Percentiles rank a stretch among this genome's conserved stretches.
Conservation (phyloP, 2,329 filamentous ascomycete genomes). For the Neofusicoccum cordaticola region DNA sequence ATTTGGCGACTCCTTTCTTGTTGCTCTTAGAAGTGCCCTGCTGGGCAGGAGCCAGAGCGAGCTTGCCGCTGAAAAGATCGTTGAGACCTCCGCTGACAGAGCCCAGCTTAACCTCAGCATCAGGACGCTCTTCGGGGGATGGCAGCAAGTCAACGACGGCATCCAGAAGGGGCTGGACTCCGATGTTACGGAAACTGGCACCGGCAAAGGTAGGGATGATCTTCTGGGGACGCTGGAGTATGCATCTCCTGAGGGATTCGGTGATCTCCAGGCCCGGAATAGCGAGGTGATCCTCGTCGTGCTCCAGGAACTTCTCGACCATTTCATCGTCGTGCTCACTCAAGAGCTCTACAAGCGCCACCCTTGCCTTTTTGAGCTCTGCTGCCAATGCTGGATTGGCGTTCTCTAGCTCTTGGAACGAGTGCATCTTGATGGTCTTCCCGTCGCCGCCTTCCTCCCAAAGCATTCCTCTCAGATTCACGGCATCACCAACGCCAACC, state of each 20-base stretch:
- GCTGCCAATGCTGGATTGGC: slow-evolving; percentile 52
- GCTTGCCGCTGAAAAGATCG: slow-evolving; percentile 39
- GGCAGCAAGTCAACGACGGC: slow-evolving; percentile 85
- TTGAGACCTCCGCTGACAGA: slow-evolving; percentile 54
- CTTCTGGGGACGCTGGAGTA: slow-evolving; percentile 65
- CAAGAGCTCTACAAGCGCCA: slow-evolving; percentile 75
- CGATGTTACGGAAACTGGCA: slow-evolving; percentile 90
- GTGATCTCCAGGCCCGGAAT: slow-evolving; percentile 67
- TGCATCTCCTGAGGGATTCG: slow-evolving; percentile 69
- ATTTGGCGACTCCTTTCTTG: slow-evolving; percentile 14
- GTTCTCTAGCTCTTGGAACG: slow-evolving; percentile 52
- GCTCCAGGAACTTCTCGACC: slow-evolving; percentile 78
- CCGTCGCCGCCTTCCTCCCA: slow-evolving; percentile 70
- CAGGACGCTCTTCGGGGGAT: slow-evolving; percentile 74
- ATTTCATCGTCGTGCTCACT: slow-evolving; percentile 86
- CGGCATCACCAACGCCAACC: slow-evolving; percentile 78
- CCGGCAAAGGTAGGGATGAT: slow-evolving; percentile 86
- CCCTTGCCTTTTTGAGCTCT: slow-evolving; percentile 73
- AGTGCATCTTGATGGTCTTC: slow-evolving; percentile 57
- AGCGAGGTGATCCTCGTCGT: slow-evolving; percentile 67
- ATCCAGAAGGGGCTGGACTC: slow-evolving; percentile 87
- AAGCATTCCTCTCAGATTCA: slow-evolving; percentile 70
- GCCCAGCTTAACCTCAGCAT: slow-evolving; percentile 72
- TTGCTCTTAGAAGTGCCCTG: slow-evolving; percentile 15
- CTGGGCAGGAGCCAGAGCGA: slow-evolving; percentile 21